Evolutionary conservation across 805 yeast genomes (phyloP).

Genomic region (Ogataea pilisensis): DNA sequence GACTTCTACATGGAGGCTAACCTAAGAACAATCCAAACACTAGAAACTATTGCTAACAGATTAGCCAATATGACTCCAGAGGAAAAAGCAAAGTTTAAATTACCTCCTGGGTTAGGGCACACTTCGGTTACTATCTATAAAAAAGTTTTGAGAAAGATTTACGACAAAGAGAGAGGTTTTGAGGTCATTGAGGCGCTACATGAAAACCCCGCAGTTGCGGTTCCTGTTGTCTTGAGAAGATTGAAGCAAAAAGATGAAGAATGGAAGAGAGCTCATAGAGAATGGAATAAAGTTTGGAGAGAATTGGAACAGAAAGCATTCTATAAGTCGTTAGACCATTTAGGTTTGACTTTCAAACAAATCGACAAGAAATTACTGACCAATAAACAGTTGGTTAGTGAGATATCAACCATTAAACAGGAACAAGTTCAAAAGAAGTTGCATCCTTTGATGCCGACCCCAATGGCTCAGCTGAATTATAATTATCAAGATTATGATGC

Average conservation of each 20-base stretch:
- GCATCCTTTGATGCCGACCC: slow-evolving; percentile 81
- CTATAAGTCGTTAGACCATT: slow-evolving; percentile 88
- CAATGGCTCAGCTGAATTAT: slow-evolving; percentile 65
- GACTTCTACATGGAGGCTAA: slow-evolving; percentile 95
- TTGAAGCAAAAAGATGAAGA: slow-evolving; percentile 97
- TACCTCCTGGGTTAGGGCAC: slow-evolving; percentile 93
- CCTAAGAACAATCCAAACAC: slow-evolving; percentile 87
- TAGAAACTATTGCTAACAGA: slow-evolving; percentile 92
- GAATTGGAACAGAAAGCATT: slow-evolving; percentile 95
- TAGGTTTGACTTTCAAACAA: slow-evolving; percentile 94
- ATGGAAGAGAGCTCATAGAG: slow-evolving; percentile 97
- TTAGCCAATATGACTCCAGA: slow-evolving; percentile 90
- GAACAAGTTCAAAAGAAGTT: slow-evolving; percentile 86
- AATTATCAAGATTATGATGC: slow-evolving; percentile 62
- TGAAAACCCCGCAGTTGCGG: slow-evolving; percentile 92
- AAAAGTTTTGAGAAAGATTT: slow-evolving; percentile 86
- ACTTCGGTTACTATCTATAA: slow-evolving; percentile 88
- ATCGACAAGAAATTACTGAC: slow-evolving; percentile 91
- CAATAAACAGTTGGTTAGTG: slow-evolving; percentile 84
- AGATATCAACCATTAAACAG: slow-evolving; percentile 85
- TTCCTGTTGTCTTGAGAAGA: slow-evolving; percentile 87
- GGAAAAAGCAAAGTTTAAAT: slow-evolving; percentile 78
- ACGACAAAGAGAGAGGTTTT: slow-evolving; percentile 91
- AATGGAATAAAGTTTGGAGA: slow-evolving; percentile 99
- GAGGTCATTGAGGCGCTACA: slow-evolving; percentile 93